Conservation (phyloP, 225 moss, liverwort and hornwort species). For the Anthoceros angustus region DNA sequence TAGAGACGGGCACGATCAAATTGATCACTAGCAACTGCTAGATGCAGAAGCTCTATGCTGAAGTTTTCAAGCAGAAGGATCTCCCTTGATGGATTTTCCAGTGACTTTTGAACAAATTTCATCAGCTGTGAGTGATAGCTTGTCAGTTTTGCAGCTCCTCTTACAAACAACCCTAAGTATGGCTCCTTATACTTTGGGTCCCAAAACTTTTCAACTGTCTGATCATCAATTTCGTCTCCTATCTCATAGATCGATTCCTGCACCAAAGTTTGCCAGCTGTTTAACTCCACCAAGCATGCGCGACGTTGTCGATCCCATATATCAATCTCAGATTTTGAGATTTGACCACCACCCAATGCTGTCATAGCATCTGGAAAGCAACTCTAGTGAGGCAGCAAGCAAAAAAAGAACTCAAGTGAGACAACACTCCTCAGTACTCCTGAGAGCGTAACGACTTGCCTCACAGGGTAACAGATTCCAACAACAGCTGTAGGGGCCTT, state of each 20-base stretch:
- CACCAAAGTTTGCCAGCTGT: conserved; percentile 51
- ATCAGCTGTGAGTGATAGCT: conserved; percentile 27
- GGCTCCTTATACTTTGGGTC: conserved; percentile 41
- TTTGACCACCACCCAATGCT: conserved; percentile 29
- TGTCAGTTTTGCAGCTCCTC: conserved; percentile 49
- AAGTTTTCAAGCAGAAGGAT: conserved; percentile 45
- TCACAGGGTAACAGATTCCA: background rate
- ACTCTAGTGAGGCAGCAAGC: background rate
- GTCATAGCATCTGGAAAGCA: conserved; percentile 6
- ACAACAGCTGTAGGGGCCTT: conserved; percentile 12
- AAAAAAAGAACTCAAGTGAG: background rate
- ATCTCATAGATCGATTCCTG: conserved; percentile 48
- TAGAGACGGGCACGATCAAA: conserved; percentile 57
- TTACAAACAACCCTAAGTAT: conserved; percentile 52
- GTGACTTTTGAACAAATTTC: conserved; percentile 47
- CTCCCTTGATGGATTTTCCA: conserved; percentile 42
- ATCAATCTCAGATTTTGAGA: conserved; percentile 46
- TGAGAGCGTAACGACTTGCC: no score
- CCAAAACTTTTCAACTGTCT: conserved; percentile 53
- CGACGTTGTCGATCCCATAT: conserved; percentile 80
- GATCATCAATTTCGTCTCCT: conserved; percentile 33
- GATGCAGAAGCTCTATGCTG: conserved; percentile 50
- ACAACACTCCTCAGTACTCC: no score
- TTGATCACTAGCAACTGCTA: conserved; percentile 48
- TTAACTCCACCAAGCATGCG: conserved; percentile 50